A percentile compares a stretch with the other conserved stretches of the same genome.
Evolutionary conservation across 768 basidiomycete genomes (phyloP).

Genomic region (Guyanaporus albipodus): DNA sequence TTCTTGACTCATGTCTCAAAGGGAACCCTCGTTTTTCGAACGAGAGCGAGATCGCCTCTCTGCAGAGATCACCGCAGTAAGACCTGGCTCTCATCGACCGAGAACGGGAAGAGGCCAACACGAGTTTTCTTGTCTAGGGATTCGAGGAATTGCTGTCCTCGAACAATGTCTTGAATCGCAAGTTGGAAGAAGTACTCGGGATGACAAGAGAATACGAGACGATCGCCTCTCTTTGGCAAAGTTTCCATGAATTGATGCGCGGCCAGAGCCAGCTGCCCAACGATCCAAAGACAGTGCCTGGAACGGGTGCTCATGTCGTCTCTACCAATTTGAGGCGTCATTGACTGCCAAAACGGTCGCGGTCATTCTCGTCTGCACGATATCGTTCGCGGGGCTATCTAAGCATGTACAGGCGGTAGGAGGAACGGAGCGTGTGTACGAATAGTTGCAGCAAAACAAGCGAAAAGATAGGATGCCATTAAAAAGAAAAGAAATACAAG

Average conservation of each 20-base stretch:
- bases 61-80: conserved; percentile 68
- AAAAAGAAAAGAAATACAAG: no score
- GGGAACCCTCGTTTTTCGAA: conserved; percentile 65
- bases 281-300: conserved; percentile 44
- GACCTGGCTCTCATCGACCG: conserved; percentile 18
- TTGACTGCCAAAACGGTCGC: no score
- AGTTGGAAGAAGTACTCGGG: conserved; percentile 86
- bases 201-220: conserved; percentile 93
- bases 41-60: conserved; percentile 73
- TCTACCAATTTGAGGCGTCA: conserved; percentile 27
- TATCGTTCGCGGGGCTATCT: conserved; percentile 32
- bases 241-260: conserved; percentile 75
- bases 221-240: conserved; percentile 80
- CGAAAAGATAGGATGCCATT: conserved; percentile 26
- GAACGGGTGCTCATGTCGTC: conserved; percentile 69
- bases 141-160: conserved; percentile 86
- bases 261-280: conserved; percentile 36
- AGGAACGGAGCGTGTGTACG: conserved; percentile 24
- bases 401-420: conserved; percentile 37
- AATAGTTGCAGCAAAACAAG: conserved; percentile 34
- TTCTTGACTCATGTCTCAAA: conserved; percentile 24
- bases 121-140: conserved; percentile 42
- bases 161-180: conserved; percentile 83
- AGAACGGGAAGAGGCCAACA: background rate
- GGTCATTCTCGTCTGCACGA: conserved; percentile 16